phyloP scores from a whole-genome alignment of 257 asterid species.

The Verbascum thapsus region DNA sequence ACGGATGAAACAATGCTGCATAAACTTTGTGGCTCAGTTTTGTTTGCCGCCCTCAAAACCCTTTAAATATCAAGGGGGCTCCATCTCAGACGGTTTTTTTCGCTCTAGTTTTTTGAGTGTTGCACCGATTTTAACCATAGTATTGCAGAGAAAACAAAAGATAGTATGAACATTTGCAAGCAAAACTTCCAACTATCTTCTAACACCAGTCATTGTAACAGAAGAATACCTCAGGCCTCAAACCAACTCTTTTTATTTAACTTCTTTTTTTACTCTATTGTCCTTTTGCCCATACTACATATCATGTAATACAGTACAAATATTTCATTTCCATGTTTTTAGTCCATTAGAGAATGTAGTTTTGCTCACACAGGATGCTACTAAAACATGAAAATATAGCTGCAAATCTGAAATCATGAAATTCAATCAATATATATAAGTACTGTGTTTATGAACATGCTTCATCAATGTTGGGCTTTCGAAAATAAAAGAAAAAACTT shows the following conservation, averaged over 20 bases:
- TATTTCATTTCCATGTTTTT: constrained; percentile 9
- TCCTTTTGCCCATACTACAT: background rate
- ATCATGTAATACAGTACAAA: background rate
- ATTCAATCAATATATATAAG: no score
- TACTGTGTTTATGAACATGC: no score
- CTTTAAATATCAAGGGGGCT: constrained; percentile 9
- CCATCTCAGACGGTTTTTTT: background rate
- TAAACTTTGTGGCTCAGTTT: constrained; percentile 14
- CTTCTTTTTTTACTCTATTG: background rate
- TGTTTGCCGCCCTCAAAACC: constrained; percentile 9
- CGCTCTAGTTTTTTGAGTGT: background rate
- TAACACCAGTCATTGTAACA: constrained; percentile 9
- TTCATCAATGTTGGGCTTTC: no score
- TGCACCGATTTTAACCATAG: background rate
- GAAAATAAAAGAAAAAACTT: no score
- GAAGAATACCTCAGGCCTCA: constrained; percentile 2
- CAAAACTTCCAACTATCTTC: constrained; percentile 1
- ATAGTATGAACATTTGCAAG: constrained; percentile 11
- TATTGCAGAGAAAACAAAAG: background rate
- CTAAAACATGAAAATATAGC: no score
- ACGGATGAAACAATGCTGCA: background rate
- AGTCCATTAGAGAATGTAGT: background rate
- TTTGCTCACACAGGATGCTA: background rate
- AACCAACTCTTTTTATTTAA: background rate
- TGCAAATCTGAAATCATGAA: no score